These are phyloP conservation scores for Alternaria ethzedia DNA, from an alignment of 2,329 filamentous ascomycete species.

Conservation along the genomic window DNA sequence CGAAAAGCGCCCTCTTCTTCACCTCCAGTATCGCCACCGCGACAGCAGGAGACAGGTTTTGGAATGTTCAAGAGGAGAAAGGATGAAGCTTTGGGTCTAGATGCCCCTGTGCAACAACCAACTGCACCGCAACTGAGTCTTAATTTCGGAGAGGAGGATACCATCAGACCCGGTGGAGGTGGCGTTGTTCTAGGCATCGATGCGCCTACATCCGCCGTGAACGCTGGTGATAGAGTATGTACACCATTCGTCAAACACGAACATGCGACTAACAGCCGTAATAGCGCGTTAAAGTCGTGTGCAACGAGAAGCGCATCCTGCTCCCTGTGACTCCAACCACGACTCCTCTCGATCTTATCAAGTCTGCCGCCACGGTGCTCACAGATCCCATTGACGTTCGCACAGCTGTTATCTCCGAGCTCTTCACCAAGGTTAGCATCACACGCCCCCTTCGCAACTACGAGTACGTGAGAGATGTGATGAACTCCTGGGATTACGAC, in stretches of 20 bases:
- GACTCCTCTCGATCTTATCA: conserved; percentile 74
- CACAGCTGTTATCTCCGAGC: conserved; percentile 76
- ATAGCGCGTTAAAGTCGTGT: conserved; percentile 74
- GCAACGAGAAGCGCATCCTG: conserved; percentile 70
- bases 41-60: conserved; percentile 38
- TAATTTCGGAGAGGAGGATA: conserved; percentile 30
- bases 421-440: conserved; percentile 75
- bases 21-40: conserved; percentile 38
- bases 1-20: conserved; percentile 28
- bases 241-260: background rate
- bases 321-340: conserved; percentile 79
- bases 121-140: conserved; percentile 34
- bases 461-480: conserved; percentile 82
- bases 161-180: conserved; percentile 54
- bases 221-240: conserved; percentile 76
- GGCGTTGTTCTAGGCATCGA: conserved; percentile 66
- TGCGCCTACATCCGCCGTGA: conserved; percentile 80
- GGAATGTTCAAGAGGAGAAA: conserved; percentile 45
- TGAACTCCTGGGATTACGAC: conserved; percentile 93
- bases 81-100: conserved; percentile 34
- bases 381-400: conserved; percentile 68
- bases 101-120: conserved; percentile 21
- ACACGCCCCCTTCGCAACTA: conserved; percentile 84
- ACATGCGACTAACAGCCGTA: conserved; percentile 21
- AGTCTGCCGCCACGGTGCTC: conserved; percentile 68